phyloP scores from a whole-genome alignment of 1,139 yeast genomes.

The Hemisphaericaspora subhashii region DNA sequence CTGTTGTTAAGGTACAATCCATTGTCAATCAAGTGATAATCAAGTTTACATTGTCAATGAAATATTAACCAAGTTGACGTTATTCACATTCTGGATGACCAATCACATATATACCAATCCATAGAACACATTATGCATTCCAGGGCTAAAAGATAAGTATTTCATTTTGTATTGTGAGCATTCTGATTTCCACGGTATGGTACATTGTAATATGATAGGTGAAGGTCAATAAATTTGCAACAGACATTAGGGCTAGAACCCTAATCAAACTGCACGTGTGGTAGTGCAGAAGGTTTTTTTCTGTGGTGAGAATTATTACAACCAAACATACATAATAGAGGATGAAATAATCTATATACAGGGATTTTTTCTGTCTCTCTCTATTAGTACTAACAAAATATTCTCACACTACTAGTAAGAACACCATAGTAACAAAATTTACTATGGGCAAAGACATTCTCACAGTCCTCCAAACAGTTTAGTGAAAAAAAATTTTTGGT shows the following conservation, averaged over 20 bases:
- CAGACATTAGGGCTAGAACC: slow-evolving; percentile 3
- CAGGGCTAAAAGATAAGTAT: too few species aligned
- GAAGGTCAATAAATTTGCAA: neutral
- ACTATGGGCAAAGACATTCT: neutral
- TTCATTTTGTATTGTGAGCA: too few species aligned
- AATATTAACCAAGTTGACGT: too few species aligned
- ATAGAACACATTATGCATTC: too few species aligned
- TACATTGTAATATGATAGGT: neutral
- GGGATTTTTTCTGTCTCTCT: too few species aligned
- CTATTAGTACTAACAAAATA: slow-evolving; percentile 2
- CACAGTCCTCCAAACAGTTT: neutral
- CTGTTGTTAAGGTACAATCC: too few species aligned
- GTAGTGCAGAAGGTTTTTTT: too few species aligned
- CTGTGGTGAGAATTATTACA: neutral
- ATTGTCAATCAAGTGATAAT: too few species aligned
- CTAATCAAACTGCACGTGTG: neutral
- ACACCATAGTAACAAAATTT: neutral
- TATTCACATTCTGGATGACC: too few species aligned
- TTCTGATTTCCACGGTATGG: too few species aligned
- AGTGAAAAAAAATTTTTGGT: slow-evolving; percentile 8
- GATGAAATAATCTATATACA: neutral
- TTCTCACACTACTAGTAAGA: neutral
- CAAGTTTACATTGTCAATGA: too few species aligned
- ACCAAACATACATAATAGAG: neutral
- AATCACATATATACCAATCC: too few species aligned